These are phyloP conservation scores for Metarhizium humberi DNA, from an alignment of 2,329 filamentous ascomycete species.

Conservation along the genomic window DNA sequence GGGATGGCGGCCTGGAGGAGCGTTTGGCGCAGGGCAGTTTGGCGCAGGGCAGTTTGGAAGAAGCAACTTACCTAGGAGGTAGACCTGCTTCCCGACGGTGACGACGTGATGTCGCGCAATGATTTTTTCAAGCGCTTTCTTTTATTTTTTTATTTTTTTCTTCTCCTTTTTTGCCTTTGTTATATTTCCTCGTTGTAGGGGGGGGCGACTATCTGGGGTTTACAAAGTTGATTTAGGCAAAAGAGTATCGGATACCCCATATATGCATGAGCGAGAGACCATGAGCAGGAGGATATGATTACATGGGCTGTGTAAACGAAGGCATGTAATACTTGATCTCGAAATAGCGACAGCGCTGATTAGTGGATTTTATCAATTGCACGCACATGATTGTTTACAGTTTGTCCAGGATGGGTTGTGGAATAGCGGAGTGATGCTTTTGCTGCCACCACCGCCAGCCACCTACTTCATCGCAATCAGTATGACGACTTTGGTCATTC, in stretches of 20 bases:
- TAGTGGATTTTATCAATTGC: background rate
- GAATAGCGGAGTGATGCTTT: background rate
- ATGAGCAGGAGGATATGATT: background rate
- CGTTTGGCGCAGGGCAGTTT: constrained; percentile 23
- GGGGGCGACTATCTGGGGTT: background rate
- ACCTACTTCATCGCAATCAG: too few species aligned
- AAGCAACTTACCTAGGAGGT: constrained; percentile 39
- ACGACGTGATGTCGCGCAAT: background rate
- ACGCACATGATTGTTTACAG: background rate
- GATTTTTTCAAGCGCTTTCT: background rate
- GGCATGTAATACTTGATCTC: background rate
- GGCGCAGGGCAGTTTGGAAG: constrained; percentile 31
- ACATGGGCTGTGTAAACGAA: background rate
- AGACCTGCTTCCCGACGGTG: background rate
- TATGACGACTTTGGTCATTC: too few species aligned
- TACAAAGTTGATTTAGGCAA: background rate
- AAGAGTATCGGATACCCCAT: background rate
- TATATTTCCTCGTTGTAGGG: background rate
- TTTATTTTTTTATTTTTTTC: background rate
- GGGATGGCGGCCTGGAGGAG: constrained; percentile 38
- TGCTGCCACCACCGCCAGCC: too few species aligned
- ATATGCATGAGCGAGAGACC: background rate
- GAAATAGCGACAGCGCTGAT: background rate
- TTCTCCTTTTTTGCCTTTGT: background rate
- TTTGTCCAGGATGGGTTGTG: background rate